Conservation (phyloP, 495 filamentous ascomycete species). For the Neurospora terricola region DNA sequence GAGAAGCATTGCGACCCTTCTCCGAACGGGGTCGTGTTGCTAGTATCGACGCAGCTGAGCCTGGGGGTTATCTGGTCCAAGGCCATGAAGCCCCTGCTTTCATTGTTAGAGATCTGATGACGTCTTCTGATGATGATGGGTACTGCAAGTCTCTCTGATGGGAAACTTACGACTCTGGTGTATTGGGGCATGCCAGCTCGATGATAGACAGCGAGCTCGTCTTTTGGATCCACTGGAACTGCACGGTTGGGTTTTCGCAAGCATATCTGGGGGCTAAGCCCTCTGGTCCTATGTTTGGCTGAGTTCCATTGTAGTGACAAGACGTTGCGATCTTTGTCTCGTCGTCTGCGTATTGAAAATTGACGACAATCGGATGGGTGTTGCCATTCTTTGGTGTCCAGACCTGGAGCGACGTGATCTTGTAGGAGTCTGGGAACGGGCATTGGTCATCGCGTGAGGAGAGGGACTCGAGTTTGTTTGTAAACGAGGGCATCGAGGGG, state of each 20-base stretch:
- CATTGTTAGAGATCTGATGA: not conserved
- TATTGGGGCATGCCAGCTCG: slow-evolving; percentile 20
- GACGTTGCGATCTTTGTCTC: slow-evolving; percentile 14
- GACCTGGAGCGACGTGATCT: slow-evolving; percentile 11
- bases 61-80: slow-evolving; percentile 7
- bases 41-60: slow-evolving; percentile 9
- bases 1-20: slow-evolving; percentile 8
- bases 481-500: slow-evolving; percentile 3
- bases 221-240: slow-evolving; percentile 41
- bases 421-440: slow-evolving; percentile 13
- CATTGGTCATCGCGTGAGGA: slow-evolving; percentile 8
- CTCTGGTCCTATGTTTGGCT: slow-evolving; percentile 11
- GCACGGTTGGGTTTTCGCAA: slow-evolving; percentile 26
- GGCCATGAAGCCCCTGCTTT: slow-evolving; percentile 9
- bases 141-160: not conserved
- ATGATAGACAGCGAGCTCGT: slow-evolving; percentile 14
- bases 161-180: slow-evolving; percentile 6
- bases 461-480: not conserved
- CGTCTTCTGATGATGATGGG: not conserved
- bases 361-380: slow-evolving; percentile 1
- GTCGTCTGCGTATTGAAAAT: slow-evolving; percentile 17
- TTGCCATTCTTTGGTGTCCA: slow-evolving; percentile 13
- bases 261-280: slow-evolving; percentile 14
- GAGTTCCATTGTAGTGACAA: slow-evolving; percentile 21
- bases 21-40: slow-evolving; percentile 3